phyloP scores from a whole-genome alignment of 1,139 yeast genomes.

The Geotrichum candidum region DNA sequence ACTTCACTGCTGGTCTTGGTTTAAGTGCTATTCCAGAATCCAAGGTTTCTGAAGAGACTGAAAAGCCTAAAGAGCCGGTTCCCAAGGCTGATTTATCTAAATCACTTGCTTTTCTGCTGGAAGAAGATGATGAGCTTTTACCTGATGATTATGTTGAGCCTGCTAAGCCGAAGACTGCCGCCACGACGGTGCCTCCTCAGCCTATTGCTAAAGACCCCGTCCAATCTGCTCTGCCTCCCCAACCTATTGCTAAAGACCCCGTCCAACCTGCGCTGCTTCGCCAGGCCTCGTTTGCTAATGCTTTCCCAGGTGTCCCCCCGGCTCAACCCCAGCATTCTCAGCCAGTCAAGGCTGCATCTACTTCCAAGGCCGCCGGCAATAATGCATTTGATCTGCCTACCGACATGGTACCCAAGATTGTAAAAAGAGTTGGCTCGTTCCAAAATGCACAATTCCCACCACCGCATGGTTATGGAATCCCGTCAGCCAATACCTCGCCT shows the following conservation, averaged over 20 bases:
- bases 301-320: neutral
- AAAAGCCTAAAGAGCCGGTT: constrained; percentile 17
- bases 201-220: neutral
- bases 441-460: constrained; percentile 7
- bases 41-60: neutral
- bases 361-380: constrained; percentile 14
- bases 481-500: neutral
- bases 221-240: no score
- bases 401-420: constrained; percentile 40
- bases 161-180: constrained; percentile 1
- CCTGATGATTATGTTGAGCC: constrained; percentile 35
- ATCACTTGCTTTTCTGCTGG: constrained; percentile 38
- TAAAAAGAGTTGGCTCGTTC: constrained; percentile 16
- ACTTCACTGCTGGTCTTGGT: neutral
- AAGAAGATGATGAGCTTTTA: constrained; percentile 41
- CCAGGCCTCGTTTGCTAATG: constrained; percentile 3
- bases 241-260: neutral
- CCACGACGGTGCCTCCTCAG: neutral
- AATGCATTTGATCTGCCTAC: constrained; percentile 64
- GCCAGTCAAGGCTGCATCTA: neutral
- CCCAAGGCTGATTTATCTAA: constrained; percentile 18
- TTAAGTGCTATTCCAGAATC: neutral
- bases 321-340: neutral
- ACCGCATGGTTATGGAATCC: constrained; percentile 7
- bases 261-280: neutral